Evolutionary conservation across 805 yeast species (phyloP).

Genomic region (Hanseniaspora mollemarum): DNA sequence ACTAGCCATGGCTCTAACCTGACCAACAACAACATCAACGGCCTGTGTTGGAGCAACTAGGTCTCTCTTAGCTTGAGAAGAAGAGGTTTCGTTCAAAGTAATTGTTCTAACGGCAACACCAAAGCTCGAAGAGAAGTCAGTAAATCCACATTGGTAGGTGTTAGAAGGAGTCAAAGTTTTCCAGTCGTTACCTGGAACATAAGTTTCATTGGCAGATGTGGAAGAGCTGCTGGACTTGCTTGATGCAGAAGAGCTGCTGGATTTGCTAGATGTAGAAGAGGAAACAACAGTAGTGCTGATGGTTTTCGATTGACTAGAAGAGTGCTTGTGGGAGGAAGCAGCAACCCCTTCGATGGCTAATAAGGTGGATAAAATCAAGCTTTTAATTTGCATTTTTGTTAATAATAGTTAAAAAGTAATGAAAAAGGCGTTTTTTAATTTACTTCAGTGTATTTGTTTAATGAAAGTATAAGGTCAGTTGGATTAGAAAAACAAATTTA

Average conservation of each 20-base stretch:
- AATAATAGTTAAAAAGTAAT: not conserved
- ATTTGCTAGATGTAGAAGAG: not conserved
- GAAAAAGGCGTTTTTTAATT: no score
- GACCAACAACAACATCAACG: constrained; percentile 21
- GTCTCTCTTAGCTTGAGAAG: constrained; percentile 21
- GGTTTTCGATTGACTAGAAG: constrained; percentile 20
- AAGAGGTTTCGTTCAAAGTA: constrained; percentile 13
- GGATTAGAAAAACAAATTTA: constrained; percentile 6
- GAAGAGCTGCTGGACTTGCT: constrained; percentile 30
- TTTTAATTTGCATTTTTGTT: constrained; percentile 14
- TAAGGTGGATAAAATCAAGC: constrained; percentile 10
- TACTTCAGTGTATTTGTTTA: not conserved
- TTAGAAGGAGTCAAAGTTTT: constrained; percentile 22
- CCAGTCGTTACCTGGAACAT: constrained; percentile 41
- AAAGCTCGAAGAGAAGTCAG: constrained; percentile 39
- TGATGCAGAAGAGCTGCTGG: constrained; percentile 15
- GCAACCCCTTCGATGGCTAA: constrained; percentile 13
- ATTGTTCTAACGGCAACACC: constrained; percentile 25
- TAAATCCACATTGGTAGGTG: constrained; percentile 31
- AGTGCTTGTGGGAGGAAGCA: constrained; percentile 29
- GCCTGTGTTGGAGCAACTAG: constrained; percentile 23
- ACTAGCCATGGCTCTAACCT: constrained; percentile 22
- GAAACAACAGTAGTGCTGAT: constrained; percentile 10
- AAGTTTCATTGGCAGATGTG: constrained; percentile 37
- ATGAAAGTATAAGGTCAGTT: constrained; percentile 16